Conservation (phyloP, 257 asterid species). For the Mitragyna speciosa region DNA sequence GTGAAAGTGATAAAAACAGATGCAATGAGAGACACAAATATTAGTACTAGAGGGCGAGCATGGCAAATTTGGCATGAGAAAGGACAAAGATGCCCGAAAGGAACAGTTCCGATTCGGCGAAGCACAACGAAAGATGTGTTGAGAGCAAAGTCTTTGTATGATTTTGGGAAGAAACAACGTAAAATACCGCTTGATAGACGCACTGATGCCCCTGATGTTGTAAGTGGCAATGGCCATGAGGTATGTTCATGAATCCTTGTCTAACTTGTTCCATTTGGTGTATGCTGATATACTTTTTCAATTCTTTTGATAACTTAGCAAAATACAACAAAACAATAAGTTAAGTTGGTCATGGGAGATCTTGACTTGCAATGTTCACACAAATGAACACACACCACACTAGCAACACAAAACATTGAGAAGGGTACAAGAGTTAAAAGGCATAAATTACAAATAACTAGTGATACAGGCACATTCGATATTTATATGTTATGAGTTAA, state of each 20-base stretch:
- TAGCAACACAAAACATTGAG: background rate
- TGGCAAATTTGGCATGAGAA: constrained; percentile 78
- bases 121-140: constrained; percentile 65
- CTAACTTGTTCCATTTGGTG: background rate
- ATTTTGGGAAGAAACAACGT: constrained; percentile 66
- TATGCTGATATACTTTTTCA: background rate
- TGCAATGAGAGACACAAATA: constrained; percentile 16
- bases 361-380: background rate
- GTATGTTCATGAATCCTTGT: constrained; percentile 27
- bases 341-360: background rate
- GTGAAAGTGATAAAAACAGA: constrained; percentile 41
- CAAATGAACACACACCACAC: background rate
- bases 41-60: constrained; percentile 20
- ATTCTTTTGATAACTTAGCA: background rate
- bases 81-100: constrained; percentile 72
- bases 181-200: constrained; percentile 29
- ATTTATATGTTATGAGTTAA: too few relatives aligned
- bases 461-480: too few relatives aligned
- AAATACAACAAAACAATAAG: background rate
- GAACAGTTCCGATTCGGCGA: constrained; percentile 83
- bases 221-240: constrained; percentile 89
- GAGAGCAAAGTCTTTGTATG: constrained; percentile 74
- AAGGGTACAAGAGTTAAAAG: background rate
- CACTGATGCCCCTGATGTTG: constrained; percentile 73
- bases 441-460: background rate